Percentiles rank a stretch among this genome's conserved stretches.
Evolutionary conservation across 805 yeast species (phyloP).

Genomic region (Diddensiella santjacobensis): DNA sequence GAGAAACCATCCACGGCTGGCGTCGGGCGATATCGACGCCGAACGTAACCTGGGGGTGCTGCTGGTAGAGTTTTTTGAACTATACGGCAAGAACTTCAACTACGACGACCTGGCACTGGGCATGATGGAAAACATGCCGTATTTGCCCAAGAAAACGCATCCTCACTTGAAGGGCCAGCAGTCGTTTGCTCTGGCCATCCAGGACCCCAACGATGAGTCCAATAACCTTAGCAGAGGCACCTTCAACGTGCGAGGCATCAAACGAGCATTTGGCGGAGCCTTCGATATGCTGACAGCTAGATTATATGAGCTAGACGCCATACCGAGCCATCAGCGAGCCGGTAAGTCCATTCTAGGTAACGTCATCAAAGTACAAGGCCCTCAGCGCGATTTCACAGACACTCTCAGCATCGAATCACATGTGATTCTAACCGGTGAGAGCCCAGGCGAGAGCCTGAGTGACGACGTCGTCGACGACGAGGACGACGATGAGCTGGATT

Average conservation of each 20-base stretch:
- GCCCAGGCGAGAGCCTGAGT: not conserved
- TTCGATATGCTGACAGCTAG: constrained; percentile 69
- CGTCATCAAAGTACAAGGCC: constrained; percentile 70
- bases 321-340: constrained; percentile 60
- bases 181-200: constrained; percentile 67
- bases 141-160: constrained; percentile 54
- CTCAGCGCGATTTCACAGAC: constrained; percentile 50
- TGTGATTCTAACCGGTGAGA: not conserved
- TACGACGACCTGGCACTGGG: constrained; percentile 75
- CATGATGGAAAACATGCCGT: constrained; percentile 54
- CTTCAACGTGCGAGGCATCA: constrained; percentile 71
- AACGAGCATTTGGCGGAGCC: constrained; percentile 86
- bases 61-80: constrained; percentile 85
- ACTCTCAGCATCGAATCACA: constrained; percentile 3
- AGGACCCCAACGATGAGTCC: constrained; percentile 81
- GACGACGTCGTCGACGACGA: not conserved
- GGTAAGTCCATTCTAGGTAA: constrained; percentile 78
- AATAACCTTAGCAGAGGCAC: constrained; percentile 87
- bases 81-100: constrained; percentile 86
- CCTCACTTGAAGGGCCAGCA: constrained; percentile 49
- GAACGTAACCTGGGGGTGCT: constrained; percentile 78
- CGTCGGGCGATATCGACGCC: constrained; percentile 63
- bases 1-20: constrained; percentile 70
- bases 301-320: constrained; percentile 67
- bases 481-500: not conserved